Base-by-base conservation (phyloP, 2,329 filamentous ascomycete genomes). In the Pestalotiopsis sp. region DNA sequence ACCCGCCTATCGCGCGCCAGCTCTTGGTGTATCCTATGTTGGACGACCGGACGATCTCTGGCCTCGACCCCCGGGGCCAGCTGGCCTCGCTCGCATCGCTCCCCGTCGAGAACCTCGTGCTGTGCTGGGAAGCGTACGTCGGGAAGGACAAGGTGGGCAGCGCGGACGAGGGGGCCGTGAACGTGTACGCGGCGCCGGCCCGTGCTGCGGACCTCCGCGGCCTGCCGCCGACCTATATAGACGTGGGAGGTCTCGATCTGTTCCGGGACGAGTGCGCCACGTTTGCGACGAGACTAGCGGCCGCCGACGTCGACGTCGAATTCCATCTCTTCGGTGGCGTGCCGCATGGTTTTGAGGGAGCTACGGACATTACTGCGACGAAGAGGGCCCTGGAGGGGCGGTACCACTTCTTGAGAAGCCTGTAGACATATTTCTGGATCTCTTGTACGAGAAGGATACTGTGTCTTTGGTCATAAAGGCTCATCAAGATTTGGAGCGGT, bases 1-100 rank as follows among this genome's bases (percentile, higher is more conserved):
- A 70, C 1, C 78, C 77, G 0, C 76, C 73, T 0, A 41, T 80
- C 1, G 76, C 75, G 7, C 74, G 74, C 64, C 78, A 78, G 62
- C 74, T 79, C 14, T 71, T 80, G 4, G 66, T 78, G 2, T 80
- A 78, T 52, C 77, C 78, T 1, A 80, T 80, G 77, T 70, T 80
- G 0, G 77, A 80, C 65, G 76, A 80, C 65, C 70, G 77, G 41
- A 68, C 67, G 12, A 61, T 70, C 6, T 41, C 49, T 6, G 36
- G 13, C 23, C 59, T 69, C 17, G 11, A 39, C 2, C 41, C 20
- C 3, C 62, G 56, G 7, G 65, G 56, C 56, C 69, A 69, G 3
- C 69, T 75, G 13, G 60, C 67, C 6, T 52, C 65, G 4, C 69
- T 74, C 20, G 70, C 68, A 1, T 62, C 68, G 0, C 36, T 73